Percentiles rank a stretch among this genome's conserved stretches.
phyloP scores from a whole-genome alignment of 2,329 filamentous ascomycete genomes.

The Sarocladium kiliense region DNA sequence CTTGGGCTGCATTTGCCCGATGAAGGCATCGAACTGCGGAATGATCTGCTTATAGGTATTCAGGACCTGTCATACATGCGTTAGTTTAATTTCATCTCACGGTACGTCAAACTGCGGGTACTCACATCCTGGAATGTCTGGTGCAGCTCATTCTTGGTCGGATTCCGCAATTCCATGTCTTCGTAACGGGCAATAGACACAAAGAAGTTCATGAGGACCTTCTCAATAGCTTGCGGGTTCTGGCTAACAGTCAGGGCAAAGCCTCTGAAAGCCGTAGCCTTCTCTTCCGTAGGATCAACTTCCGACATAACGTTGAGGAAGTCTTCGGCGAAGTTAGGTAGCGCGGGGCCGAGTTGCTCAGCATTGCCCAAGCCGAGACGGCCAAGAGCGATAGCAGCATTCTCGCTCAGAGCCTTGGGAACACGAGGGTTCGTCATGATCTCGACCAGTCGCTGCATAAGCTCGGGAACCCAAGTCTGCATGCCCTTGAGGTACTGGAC shows the following conservation, averaged over 20 bases:
- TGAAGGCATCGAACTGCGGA: constrained; percentile 51
- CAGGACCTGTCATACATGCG: no score
- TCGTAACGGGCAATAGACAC: constrained; percentile 74
- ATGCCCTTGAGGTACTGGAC: constrained; percentile 72
- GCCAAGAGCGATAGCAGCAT: constrained; percentile 88
- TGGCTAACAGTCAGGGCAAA: constrained; percentile 79
- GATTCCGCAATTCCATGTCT: constrained; percentile 54
- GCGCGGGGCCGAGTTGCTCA: constrained; percentile 69
- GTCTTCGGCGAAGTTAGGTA: constrained; percentile 73
- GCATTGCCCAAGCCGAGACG: constrained; percentile 77
- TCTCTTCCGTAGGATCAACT: constrained; percentile 86
- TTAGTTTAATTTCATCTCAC: no score
- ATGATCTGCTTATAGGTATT: constrained; percentile 54
- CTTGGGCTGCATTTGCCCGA: constrained; percentile 42
- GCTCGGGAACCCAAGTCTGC: constrained; percentile 68
- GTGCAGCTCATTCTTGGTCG: constrained; percentile 60
- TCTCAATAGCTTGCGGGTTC: constrained; percentile 91
- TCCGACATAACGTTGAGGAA: constrained; percentile 80
- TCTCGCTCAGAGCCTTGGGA: constrained; percentile 83
- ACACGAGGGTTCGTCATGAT: constrained; percentile 84
- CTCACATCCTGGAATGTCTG: constrained; percentile 73
- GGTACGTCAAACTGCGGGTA: no score
- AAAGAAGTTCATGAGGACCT: constrained; percentile 77
- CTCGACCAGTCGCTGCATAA: constrained; percentile 71
- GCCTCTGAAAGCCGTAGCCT: constrained; percentile 86